Base-by-base conservation (phyloP, 164 flowering plant genomes). In the Berberis vulgaris region DNA sequence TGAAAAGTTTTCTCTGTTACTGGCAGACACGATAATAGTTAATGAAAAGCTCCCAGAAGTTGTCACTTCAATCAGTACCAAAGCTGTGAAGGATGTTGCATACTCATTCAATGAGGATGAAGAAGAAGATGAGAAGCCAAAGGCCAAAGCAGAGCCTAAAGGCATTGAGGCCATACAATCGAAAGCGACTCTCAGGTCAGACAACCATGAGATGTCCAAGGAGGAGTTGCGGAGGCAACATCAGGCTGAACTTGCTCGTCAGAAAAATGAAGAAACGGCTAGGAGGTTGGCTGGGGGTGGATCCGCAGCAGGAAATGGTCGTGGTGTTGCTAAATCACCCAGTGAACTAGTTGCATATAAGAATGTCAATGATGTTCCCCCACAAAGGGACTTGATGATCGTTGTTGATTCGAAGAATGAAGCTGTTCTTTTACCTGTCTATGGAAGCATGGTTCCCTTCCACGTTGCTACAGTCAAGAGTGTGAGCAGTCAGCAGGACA, bases 241-340 rank as follows among this genome's bases (percentile, higher is more conserved):
- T 70, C 96, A 88, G 71, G 93, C 92, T 9, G 93, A 83, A 67
- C 87, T 88, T 63, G 97, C 93, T 3, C 85, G 82, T 0, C 90
- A 86, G 65, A 88, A 91, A 73, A 86, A 86, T 72, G 89, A 88
- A 79, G 97, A 91, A 74, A 88, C 91, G 60, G 91, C 89, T 7
- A 61, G 89, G 63, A 57, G 97, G 57, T 83, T 88, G 62, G 91
- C 91, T 47, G 97, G 93, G 65, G 85, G 71, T 40, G 83, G 80
- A 7, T 46, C 79, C 49, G 79, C 65, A 26, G 26, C 26, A 26
- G 26, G 26, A 26, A 26, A 26, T 26, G 26, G 26, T 26, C 26
- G 26, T 26, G 59, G 72, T 45, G 57, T 73, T 41, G 63, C 11
- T 12, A 80, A 65, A 70, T 26, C 77, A 5, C 43, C 79, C 0